Percentiles rank a stretch among this genome's conserved stretches.
These are phyloP conservation scores for Notholithocarpus densiflorus DNA, from an alignment of 306 rosid genomes.

Conservation along the genomic window DNA sequence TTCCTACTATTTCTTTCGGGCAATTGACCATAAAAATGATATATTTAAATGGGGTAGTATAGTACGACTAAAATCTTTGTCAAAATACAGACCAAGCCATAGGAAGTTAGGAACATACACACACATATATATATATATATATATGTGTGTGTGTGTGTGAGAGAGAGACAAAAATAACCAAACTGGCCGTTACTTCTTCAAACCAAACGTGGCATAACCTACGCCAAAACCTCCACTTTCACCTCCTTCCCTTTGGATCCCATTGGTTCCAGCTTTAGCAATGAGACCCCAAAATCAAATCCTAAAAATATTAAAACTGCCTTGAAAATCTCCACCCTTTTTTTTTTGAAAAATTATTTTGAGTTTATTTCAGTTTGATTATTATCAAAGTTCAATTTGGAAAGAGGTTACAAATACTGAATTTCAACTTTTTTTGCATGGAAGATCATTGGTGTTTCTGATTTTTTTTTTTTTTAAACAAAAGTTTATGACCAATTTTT, in stretches of 20 bases:
- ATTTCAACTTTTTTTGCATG: background rate
- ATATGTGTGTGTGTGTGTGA: no score
- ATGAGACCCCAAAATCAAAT: slow-evolving; percentile 12
- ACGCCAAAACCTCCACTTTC: slow-evolving; percentile 34
- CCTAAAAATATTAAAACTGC: background rate
- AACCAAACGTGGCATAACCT: slow-evolving; percentile 35
- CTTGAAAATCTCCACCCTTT: background rate
- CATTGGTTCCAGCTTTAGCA: slow-evolving; percentile 23
- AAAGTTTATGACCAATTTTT: background rate
- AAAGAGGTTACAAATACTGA: background rate
- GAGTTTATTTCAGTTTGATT: background rate
- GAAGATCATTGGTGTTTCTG: background rate
- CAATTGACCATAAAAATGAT: no score
- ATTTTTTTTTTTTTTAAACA: background rate
- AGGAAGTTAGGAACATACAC: no score
- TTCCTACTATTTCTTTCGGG: no score
- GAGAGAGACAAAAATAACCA: background rate
- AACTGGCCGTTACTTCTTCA: slow-evolving; percentile 30
- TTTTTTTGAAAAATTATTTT: background rate
- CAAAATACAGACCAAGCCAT: no score
- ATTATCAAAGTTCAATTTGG: background rate
- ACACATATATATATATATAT: no score
- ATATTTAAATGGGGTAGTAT: no score
- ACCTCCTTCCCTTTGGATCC: slow-evolving; percentile 40
- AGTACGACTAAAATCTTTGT: no score